phyloP scores from a whole-genome alignment of 352 stramenopile species.

The Globisporangium viniferum region DNA sequence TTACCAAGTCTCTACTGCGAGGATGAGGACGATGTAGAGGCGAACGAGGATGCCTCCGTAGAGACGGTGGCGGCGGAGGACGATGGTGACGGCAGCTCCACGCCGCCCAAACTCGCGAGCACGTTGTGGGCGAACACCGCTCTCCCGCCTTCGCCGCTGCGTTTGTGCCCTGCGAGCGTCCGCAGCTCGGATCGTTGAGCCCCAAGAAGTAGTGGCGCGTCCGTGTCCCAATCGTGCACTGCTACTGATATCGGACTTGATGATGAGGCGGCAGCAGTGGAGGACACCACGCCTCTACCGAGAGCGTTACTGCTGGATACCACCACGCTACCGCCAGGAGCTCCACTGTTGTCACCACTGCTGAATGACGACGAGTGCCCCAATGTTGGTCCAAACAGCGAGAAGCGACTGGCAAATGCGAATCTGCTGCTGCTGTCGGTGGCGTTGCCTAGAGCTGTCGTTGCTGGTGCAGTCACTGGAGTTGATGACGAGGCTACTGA shows the following conservation, averaged over 20 bases:
- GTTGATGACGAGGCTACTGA: neutral
- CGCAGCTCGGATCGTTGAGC: neutral
- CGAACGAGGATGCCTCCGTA: neutral
- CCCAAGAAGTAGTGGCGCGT: neutral
- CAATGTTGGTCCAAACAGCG: conserved; percentile 38
- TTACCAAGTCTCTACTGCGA: neutral
- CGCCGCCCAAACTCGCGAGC: conserved; percentile 21
- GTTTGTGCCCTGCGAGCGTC: neutral
- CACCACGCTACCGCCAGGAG: neutral
- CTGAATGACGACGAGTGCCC: neutral
- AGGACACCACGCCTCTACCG: neutral
- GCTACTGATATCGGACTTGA: neutral
- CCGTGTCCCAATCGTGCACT: neutral
- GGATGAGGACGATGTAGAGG: neutral
- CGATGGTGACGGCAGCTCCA: conserved; percentile 14
- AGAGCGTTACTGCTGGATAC: neutral
- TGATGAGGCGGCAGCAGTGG: too few species aligned
- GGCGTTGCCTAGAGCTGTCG: neutral
- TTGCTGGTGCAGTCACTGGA: neutral
- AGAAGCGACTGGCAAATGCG: conserved; percentile 40
- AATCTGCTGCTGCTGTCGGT: conserved; percentile 12
- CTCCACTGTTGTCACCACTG: conserved; percentile 1
- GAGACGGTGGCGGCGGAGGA: neutral
- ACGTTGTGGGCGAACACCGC: neutral
- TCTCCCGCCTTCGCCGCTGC: neutral